These are phyloP conservation scores for Rhizopogon salebrosus DNA, from an alignment of 768 basidiomycete genomes.

Conservation along the genomic window DNA sequence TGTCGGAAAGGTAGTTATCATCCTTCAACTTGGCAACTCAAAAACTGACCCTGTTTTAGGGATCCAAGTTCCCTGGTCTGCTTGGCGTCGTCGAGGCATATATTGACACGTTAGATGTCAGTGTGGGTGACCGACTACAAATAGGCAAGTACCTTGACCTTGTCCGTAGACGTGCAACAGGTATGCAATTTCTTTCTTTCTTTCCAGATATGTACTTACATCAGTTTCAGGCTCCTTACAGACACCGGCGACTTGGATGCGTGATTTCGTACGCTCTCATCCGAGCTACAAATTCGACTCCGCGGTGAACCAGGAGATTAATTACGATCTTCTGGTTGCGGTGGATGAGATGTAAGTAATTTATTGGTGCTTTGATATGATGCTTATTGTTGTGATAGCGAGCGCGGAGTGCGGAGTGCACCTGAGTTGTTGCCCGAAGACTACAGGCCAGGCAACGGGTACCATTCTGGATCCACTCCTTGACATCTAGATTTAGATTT, in stretches of 20 bases:
- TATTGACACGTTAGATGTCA: conserved; percentile 79
- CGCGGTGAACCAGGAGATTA: conserved; percentile 86
- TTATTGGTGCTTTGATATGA: background rate
- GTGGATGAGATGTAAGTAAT: conserved; percentile 84
- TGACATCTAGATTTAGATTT: background rate
- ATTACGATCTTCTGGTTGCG: conserved; percentile 87
- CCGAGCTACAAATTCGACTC: conserved; percentile 91
- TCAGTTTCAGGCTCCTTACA: conserved; percentile 56
- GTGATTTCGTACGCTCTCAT: conserved; percentile 86
- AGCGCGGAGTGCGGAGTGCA: conserved; percentile 58
- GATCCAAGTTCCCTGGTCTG: conserved; percentile 68
- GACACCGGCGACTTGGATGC: conserved; percentile 91
- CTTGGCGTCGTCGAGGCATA: conserved; percentile 80
- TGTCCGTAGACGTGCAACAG: conserved; percentile 72
- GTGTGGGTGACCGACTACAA: conserved; percentile 48
- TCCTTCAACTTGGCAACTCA: background rate
- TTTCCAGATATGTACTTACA: conserved; percentile 4
- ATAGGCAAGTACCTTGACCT: conserved; percentile 79
- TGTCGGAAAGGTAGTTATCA: conserved; percentile 71
- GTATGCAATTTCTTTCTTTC: conserved; percentile 37
- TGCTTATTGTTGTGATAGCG: conserved; percentile 34
- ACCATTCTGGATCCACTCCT: conserved; percentile 23
- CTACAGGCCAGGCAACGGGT: conserved; percentile 37
- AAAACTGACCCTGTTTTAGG: conserved; percentile 33
- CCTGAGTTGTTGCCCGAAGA: conserved; percentile 60